phyloP scores from a whole-genome alignment of 2,329 filamentous ascomycete species.

The Chaetomiaceae sp. region DNA sequence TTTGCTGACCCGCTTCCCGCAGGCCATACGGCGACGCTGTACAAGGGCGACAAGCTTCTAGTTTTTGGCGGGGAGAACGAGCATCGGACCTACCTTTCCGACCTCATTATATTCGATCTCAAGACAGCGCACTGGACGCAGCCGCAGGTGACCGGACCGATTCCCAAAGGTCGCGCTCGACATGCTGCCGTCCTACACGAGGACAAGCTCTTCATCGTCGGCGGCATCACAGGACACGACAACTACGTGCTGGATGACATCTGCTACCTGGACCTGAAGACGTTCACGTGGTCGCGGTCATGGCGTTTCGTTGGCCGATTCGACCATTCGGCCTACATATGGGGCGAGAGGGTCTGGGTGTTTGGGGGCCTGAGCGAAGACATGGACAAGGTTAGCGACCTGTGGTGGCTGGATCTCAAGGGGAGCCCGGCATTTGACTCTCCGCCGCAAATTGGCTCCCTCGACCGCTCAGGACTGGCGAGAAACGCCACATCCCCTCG shows the following conservation, averaged over 20 bases:
- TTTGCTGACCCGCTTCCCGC: conserved; percentile 15
- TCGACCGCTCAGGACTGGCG: conserved; percentile 40
- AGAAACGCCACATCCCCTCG: conserved; percentile 46
- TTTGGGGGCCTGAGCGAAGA: conserved; percentile 92
- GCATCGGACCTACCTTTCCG: conserved; percentile 88
- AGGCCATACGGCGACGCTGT: conserved; percentile 93
- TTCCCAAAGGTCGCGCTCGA: conserved; percentile 83
- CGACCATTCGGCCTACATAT: conserved; percentile 92
- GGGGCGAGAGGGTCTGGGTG: conserved; percentile 87
- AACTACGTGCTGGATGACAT: conserved; percentile 93
- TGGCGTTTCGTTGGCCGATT: conserved; percentile 95
- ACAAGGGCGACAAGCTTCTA: conserved; percentile 89
- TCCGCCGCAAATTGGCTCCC: conserved; percentile 50
- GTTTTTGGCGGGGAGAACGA: conserved; percentile 98
- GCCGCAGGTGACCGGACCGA: conserved; percentile 74
- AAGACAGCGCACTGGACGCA: conserved; percentile 94
- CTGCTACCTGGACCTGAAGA: conserved; percentile 93
- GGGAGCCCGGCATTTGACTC: conserved; percentile 80
- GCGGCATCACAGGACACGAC: conserved; percentile 89
- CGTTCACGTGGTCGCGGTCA: conserved; percentile 92
- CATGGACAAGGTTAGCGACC: conserved; percentile 92
- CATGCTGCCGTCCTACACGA: conserved; percentile 93
- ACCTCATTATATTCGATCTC: conserved; percentile 93
- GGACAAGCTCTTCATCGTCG: conserved; percentile 92
- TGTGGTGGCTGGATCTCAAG: conserved; percentile 96